Base-by-base conservation (phyloP, 352 stramenopile species). In the Globisporangium nodosum region DNA sequence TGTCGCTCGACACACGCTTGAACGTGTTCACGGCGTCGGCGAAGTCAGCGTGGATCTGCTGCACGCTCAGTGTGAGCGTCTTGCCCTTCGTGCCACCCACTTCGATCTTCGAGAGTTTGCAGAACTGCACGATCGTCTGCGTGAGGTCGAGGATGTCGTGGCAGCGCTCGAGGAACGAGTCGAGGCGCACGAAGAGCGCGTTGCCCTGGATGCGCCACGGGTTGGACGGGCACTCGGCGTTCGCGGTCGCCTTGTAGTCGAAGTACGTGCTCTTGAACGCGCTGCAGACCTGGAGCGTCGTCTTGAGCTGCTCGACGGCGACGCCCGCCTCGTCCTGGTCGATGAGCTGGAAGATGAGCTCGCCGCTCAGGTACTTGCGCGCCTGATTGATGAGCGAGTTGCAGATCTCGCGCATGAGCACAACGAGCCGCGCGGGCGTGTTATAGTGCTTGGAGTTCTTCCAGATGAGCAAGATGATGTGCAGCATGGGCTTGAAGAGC, bases 361-460 rank as follows among this genome's bases (percentile, higher is more conserved):
- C 94, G 6, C 92, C 93, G 60, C 85, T 97, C 13, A 97, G 70
- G 57, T 98, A 98, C 58, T 96, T 96, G 24, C 86, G 77, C 27
- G 90, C 87, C 65, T 98, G 91, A 46, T 94, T 90, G 61, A 98
- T 98, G 5, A 99, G 71, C 15, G 89, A 97, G 73, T 99, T 99
- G 81, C 96, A 99, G 60, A 99, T 98, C 76, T 99, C 93, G 43
- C 94, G 85, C 77, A 99, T 97, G 47, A 99, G 76, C 40, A 99
- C 94, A 1, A 99, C 96, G 37, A 99, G 82, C 0, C 96, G 75
- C 21, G 91, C 92, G 0, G 96, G 92, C 8, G 94, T 98, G 73
- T 99, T 99, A 87, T 99, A 99, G 73, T 98, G 90, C 70, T 97
- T 97, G 27, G 93, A 98, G 76, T 99, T 98, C 71, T 99, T 99